Evolutionary conservation across 805 yeast genomes (phyloP), one percentile per base, ranked within the genome.

Genomic region (Metschnikowia shivogae): DNA sequence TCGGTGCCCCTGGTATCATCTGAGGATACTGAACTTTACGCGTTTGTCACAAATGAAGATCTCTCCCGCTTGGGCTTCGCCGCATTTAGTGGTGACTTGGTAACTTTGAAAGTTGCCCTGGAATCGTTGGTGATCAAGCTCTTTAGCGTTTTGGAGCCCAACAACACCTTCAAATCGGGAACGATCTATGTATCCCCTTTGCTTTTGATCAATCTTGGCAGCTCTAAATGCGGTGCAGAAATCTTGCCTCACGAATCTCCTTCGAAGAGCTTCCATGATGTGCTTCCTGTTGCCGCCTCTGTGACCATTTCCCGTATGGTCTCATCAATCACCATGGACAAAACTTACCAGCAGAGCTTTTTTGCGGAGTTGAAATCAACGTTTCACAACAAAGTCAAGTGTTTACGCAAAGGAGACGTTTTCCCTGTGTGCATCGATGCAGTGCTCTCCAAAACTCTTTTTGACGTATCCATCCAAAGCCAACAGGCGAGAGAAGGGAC

Each of bases 361-460:
- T 68, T 84, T 42, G 64, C 80, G 11, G 81, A 83, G 42, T 65
- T 88, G 52, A 78, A 85, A 59, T 55, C 74, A 0, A 75, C 79
- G 46, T 86, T 92, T 56, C 84, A 84, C 50, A 58, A 67, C 0
- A 67, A 70, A 22, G 63, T 73, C 26, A 76, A 95, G 45, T 69
- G 88, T 2, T 78, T 90, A 1, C 68, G 70, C 13, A 61, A 70
- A n/a, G 81, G 78, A 30, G 96, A 89, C 57, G 58, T 82, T 33
- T 76, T 93, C 38, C 90, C 96, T 0, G 80, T 93, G 2, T 76
- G 86, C 0, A 76, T 92, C 34, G 96, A 92, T 59, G 72, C 88
- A 0, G 58, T 78, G 2, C 59, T 86, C 20, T 82, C 95, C 0
- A 73, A 73, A 49, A 72, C 87, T 1, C 57, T 84, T 53, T 74